Evolutionary conservation across 2,329 filamentous ascomycete genomes (phyloP).

Genomic region (Apiospora malaysiana): DNA sequence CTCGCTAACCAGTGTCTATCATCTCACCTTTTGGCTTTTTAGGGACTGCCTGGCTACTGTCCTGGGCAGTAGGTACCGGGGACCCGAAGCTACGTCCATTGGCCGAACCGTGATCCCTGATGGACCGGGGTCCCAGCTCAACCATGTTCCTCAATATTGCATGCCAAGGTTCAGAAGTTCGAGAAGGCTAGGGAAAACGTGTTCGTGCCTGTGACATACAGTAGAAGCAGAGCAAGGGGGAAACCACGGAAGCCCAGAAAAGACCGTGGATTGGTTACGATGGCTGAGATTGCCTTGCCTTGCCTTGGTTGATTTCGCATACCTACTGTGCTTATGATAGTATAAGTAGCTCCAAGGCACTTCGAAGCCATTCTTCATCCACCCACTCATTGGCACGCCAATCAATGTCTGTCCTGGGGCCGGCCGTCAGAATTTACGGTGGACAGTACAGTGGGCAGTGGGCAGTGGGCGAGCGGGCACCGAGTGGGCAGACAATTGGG

Average conservation of each 20-base stretch:
- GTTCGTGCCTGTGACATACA: not conserved
- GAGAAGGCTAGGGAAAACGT: not conserved
- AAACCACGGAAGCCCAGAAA: not conserved
- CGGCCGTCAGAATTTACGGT: not conserved
- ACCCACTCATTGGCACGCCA: not conserved
- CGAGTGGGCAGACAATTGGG: not conserved
- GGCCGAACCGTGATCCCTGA: slow-evolving; percentile 8
- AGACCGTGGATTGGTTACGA: slow-evolving; percentile 7
- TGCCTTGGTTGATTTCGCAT: not conserved
- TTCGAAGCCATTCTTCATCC: not conserved
- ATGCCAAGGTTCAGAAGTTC: slow-evolving; percentile 5
- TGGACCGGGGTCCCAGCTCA: not conserved
- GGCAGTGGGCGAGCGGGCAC: not conserved
- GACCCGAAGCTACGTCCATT: slow-evolving; percentile 12
- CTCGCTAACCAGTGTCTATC: not conserved
- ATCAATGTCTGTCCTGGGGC: not conserved
- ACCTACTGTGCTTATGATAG: too few relatives aligned
- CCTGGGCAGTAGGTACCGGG: too few relatives aligned
- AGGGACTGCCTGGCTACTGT: not conserved
- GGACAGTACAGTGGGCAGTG: not conserved
- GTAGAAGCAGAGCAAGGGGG: too few relatives aligned
- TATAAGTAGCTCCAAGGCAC: not conserved
- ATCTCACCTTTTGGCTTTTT: not conserved
- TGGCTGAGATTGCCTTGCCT: not conserved
- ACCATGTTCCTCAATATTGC: slow-evolving; percentile 8